Conservation (phyloP, 345 rosid species). For the Dimocarpus longan region DNA sequence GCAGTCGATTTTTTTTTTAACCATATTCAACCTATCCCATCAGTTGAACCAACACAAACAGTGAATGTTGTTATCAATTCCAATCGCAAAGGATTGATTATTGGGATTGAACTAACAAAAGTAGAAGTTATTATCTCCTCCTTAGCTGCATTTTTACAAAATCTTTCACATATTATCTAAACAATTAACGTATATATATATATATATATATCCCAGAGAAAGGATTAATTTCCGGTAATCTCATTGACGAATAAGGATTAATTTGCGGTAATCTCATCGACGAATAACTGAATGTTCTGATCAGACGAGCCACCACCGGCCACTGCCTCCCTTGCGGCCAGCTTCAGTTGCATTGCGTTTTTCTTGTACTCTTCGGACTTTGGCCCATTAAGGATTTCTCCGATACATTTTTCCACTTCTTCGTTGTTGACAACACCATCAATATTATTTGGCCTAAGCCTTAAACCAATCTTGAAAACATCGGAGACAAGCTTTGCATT, state of each 20-base stretch:
- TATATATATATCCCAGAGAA: no score
- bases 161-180: no score
- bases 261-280: slow-evolving; percentile 18
- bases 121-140: no score
- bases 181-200: no score
- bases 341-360: slow-evolving; percentile 38
- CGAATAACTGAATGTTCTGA: slow-evolving; percentile 45
- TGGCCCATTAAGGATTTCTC: slow-evolving; percentile 26
- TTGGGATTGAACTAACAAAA: no score
- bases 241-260: slow-evolving; percentile 36
- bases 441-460: slow-evolving; percentile 27
- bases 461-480: slow-evolving; percentile 46
- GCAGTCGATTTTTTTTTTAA: no score
- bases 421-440: slow-evolving; percentile 32
- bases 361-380: slow-evolving; percentile 21
- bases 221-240: slow-evolving; percentile 17
- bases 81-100: no score
- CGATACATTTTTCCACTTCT: slow-evolving; percentile 34
- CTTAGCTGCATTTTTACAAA: no score
- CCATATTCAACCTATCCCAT: no score
- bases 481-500: slow-evolving; percentile 51
- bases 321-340: slow-evolving; percentile 40
- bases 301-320: slow-evolving; percentile 47
- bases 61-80: no score
- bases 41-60: no score